Evolutionary conservation across 176 grass and related monocot species (phyloP), one percentile per base, ranked within the genome.

Genomic region (Zizania latifolia): DNA sequence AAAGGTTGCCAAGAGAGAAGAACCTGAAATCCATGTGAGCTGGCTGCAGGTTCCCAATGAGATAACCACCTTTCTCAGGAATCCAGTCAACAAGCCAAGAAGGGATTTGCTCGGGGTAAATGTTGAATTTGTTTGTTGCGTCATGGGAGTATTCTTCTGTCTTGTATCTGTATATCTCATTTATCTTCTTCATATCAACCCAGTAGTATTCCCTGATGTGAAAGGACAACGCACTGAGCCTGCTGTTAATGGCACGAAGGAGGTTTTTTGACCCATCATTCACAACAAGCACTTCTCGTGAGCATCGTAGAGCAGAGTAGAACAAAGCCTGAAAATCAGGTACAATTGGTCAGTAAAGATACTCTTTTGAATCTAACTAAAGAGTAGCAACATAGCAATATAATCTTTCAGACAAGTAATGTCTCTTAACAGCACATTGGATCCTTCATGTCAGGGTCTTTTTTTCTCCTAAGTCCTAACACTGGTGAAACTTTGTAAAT

Each of bases 21-120:
- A 93, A 93, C 74, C 91, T 87, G 67, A 93, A 93, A 78, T 93
- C 91, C 91, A 93, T 93, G 78, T 93, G 91, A 62, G 91, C 91
- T 68, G 91, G 91, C 62, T 93, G 91, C 78, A 93, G 74, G 75
- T 93, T 93, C 40, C 91, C 91, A 69, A 93, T 87, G 59, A 93
- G 84, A 73, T 90, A 93, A 36, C 91, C 91, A 6, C 91, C 91
- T 80, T 87, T 87, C 58, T 93, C 91, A 66, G 91, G 91, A 79
- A 93, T 84, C 91, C 91, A 93, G 65, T 93, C 84, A 73, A 93
- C 87, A 68, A 93, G 78, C 91, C 91, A 93, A 62, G 84, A 82
- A 82, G 91, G 91, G 48, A 93, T 93, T 82, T 93, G 91, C 57
- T 93, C 87, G 11, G 91, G 91, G 62, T 93, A 93, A 70, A 93